Base-by-base conservation (phyloP, 2,329 filamentous ascomycete species). In the Hypoxylon sp. region DNA sequence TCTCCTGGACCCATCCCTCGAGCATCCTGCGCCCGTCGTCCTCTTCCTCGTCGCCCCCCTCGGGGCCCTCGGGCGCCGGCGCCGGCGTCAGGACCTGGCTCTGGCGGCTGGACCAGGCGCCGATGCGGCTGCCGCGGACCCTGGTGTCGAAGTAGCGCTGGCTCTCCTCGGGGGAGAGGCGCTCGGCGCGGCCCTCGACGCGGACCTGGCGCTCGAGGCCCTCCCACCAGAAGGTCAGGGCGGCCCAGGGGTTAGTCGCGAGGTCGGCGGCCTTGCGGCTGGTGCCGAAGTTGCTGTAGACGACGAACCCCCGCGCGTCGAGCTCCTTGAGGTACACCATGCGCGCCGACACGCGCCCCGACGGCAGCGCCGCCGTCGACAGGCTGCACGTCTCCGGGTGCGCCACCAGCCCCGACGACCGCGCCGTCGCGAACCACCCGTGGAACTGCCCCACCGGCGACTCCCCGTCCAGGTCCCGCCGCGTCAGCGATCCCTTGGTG, bases 241-340 rank as follows among this genome's bases (percentile, higher is more conserved):
- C 87, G 0, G 91, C 94, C 77, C 89, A 88, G 23, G 84, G 83
- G 74, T 98, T 99, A 3, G 77, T 81, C 18, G 78, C 81, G 5
- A 95, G 77, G 72, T 97, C 91, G 46, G 77, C 70, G 0, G 87
- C 84, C 78, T 88, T 86, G 69, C 82, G 78, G 57, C 87, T 91
- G 0, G 90, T 95, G 58, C 86, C 92, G 79, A 93, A 94, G 75
- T 99, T 99, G 70, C 86, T 90, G 81, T 98, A 99, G 45, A 99
- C 82, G 38, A 98, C 92, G 76, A 96, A 99, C 13, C 93, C 92
- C 4, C 75, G 68, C 50, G 80, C 75, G 74, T 98, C 93, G 20
- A 98, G 86, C 79, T 98, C 95, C 77, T 99, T 99, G 65, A 99
- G 83, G 77, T 98, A 99, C 31, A 99, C 92, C 66, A 92, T 83